Base-by-base conservation (phyloP, 108 stramenopile species). In the Conticribra guillardii region DNA sequence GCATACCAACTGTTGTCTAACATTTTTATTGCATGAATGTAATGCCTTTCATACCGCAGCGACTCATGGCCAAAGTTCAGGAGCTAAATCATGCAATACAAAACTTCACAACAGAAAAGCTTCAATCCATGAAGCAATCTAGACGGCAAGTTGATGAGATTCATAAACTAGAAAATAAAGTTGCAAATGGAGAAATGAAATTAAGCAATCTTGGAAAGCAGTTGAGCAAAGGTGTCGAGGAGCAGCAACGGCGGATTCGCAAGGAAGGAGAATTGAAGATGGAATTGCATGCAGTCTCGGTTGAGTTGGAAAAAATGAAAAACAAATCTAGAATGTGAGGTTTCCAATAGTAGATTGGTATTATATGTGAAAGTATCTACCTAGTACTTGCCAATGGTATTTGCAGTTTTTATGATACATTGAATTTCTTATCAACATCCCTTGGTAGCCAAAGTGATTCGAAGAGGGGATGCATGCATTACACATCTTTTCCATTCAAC, bases 1-100 rank as follows among this genome's bases (percentile, higher is more conserved):
- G n/a, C n/a, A n/a, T n/a, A n/a, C n/a, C n/a, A n/a, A n/a, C n/a
- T n/a, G n/a, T n/a, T n/a, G n/a, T n/a, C n/a, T n/a, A n/a, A n/a
- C n/a, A n/a, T n/a, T n/a, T n/a, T n/a, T n/a, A n/a, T n/a, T n/a
- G n/a, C n/a, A n/a, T n/a, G n/a, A n/a, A n/a, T n/a, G n/a, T n/a
- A n/a, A n/a, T n/a, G n/a, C n/a, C 5, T 41, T 41, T 5, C 11
- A 9, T 7, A 37, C 41, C 16, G 27, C 21, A 61, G 26, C 48
- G 63, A 22, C 68, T 77, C 26, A 77, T 77, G 76, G 34, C 48
- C 23, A 69, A 77, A 52, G 55, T 69, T 2, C 67, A 76, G 47
- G 75, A 76, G 18, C 30, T 69, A 8, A 55, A 64, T 49, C 44
- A 52, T 29, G 48, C 22, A 49, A 45, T 68, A 7, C 67, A 68